A percentile compares a stretch with the other conserved stretches of the same genome.
These are phyloP conservation scores for Rhodotorula kratochvilovae DNA, from an alignment of 768 basidiomycete genomes.

Conservation along the genomic window DNA sequence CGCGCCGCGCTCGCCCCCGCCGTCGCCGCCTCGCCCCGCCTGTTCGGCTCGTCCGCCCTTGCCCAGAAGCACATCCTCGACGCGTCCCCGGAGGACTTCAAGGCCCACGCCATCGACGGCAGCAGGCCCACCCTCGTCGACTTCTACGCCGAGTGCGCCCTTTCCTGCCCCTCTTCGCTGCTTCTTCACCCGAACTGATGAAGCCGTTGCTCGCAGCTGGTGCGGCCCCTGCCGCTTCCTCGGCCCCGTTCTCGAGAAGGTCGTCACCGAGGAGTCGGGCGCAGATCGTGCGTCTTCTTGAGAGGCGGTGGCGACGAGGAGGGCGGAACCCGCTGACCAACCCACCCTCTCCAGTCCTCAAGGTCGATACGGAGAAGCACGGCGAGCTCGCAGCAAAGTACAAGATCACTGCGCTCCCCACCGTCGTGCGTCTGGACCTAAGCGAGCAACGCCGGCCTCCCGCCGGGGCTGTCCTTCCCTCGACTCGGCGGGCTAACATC, in stretches of 20 bases:
- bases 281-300: constrained; percentile 15
- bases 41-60: constrained; percentile 4
- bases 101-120: constrained; percentile 21
- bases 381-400: constrained; percentile 26
- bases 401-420: constrained; percentile 29
- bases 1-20: neutral
- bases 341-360: constrained; percentile 16
- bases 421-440: constrained; percentile 10
- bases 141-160: constrained; percentile 35
- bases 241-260: constrained; percentile 25
- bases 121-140: constrained; percentile 20
- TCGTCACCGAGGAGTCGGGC: constrained; percentile 8
- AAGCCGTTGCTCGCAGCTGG: constrained; percentile 1
- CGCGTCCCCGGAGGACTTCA: constrained; percentile 10
- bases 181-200: neutral
- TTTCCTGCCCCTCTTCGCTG: too few species aligned
- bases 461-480: too few species aligned
- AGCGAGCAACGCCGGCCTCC: too few species aligned
- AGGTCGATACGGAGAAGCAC: constrained; percentile 30
- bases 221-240: constrained; percentile 26
- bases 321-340: neutral
- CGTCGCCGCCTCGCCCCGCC: neutral
- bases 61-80: constrained; percentile 15
- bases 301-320: neutral
- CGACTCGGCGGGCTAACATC: neutral